These are phyloP conservation scores for Phytophthora pseudosyringae DNA, from an alignment of 352 stramenopile genomes.

Conservation along the genomic window DNA sequence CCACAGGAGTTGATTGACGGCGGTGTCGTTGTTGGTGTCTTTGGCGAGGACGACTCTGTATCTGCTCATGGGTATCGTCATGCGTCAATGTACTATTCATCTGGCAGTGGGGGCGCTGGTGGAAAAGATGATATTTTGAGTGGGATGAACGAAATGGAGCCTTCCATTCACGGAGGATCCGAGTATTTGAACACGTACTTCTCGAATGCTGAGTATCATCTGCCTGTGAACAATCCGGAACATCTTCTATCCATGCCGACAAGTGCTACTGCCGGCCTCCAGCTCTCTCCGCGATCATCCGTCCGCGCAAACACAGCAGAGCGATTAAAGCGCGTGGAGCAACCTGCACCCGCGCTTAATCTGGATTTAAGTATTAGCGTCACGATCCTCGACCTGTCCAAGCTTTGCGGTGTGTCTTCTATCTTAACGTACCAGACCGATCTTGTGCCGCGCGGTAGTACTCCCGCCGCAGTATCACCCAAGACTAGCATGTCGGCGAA, in stretches of 20 bases:
- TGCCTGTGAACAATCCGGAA: conserved; percentile 73
- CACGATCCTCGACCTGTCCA: conserved; percentile 75
- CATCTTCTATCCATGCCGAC: conserved; percentile 66
- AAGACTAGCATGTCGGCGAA: conserved; percentile 17
- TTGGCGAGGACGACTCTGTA: conserved; percentile 36
- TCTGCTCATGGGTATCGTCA: conserved; percentile 38
- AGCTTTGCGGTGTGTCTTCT: conserved; percentile 76
- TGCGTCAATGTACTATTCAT: conserved; percentile 52
- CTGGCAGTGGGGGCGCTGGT: conserved; percentile 22
- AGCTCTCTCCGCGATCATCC: conserved; percentile 57
- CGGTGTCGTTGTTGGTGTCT: conserved; percentile 39
- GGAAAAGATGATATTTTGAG: conserved; percentile 32
- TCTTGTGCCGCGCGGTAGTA: conserved; percentile 30
- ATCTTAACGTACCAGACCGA: conserved; percentile 74
- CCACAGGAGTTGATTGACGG: conserved; percentile 37
- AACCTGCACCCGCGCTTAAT: conserved; percentile 51
- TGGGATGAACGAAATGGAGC: conserved; percentile 50
- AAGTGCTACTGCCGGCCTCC: conserved; percentile 38
- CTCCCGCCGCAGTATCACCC: conserved; percentile 10
- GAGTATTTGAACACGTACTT: conserved; percentile 83
- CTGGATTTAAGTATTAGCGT: conserved; percentile 77
- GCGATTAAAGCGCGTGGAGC: conserved; percentile 57
- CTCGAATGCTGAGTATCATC: conserved; percentile 66
- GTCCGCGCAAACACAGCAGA: conserved; percentile 39
- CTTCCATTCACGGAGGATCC: conserved; percentile 66